Evolutionary conservation across 306 rosid genomes (phyloP).

Genomic region (Myrica gale): DNA sequence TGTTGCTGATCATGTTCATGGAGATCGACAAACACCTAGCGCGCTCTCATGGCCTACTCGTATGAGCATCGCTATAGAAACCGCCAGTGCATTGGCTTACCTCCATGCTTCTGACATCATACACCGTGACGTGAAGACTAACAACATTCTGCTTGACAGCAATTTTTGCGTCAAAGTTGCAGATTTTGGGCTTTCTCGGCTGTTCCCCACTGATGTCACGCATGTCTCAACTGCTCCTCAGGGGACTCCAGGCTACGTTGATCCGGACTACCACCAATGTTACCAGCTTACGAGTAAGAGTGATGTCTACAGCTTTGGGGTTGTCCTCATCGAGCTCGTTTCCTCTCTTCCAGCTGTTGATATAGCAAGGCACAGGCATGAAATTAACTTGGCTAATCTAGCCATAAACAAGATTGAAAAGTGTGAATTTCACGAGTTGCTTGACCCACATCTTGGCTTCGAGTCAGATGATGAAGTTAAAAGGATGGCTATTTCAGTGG

Average conservation of each 20-base stretch:
- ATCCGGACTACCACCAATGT: constrained; percentile 67
- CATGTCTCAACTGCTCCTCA: constrained; percentile 81
- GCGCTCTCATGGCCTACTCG: constrained; percentile 53
- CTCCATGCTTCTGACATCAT: constrained; percentile 76
- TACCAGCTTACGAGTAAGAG: constrained; percentile 69
- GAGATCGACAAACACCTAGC: constrained; percentile 37
- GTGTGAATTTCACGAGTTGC: constrained; percentile 41
- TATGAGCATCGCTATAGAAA: constrained; percentile 66
- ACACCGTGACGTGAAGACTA: constrained; percentile 76
- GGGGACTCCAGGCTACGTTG: constrained; percentile 76
- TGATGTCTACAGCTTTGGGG: constrained; percentile 77
- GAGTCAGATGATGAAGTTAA: constrained; percentile 40
- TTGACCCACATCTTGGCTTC: constrained; percentile 56
- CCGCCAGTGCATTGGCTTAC: constrained; percentile 59
- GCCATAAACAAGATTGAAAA: constrained; percentile 45
- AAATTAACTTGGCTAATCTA: constrained; percentile 57
- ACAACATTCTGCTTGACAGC: constrained; percentile 59
- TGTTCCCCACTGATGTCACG: constrained; percentile 52
- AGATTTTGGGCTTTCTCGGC: constrained; percentile 75
- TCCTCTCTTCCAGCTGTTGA: constrained; percentile 72
- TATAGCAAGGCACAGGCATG: constrained; percentile 49
- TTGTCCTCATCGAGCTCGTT: constrained; percentile 62
- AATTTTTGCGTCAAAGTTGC: constrained; percentile 61
- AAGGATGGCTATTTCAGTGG: constrained; percentile 52
- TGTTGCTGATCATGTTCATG: constrained; percentile 73